These are phyloP conservation scores for Aspergillus niger DNA, from an alignment of 2,329 filamentous ascomycete species.

Conservation along the genomic window DNA sequence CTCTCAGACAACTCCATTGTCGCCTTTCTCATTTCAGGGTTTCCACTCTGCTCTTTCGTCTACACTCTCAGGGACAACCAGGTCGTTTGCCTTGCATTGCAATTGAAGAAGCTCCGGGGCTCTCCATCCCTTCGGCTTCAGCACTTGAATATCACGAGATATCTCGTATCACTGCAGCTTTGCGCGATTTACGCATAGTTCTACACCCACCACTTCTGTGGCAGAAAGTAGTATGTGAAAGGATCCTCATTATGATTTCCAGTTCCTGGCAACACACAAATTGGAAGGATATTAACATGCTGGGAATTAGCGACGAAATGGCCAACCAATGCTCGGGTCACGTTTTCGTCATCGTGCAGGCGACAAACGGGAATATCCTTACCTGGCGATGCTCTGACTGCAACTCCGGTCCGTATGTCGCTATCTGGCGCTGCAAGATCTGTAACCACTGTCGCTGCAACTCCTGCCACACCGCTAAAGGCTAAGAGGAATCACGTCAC, in stretches of 20 bases:
- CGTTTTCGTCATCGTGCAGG: conserved; percentile 42
- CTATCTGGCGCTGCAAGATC: conserved; percentile 48
- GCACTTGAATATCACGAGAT: not conserved
- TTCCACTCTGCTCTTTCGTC: not conserved
- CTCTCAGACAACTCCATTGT: not conserved
- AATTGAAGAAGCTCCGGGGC: not conserved
- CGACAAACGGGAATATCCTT: conserved; percentile 46
- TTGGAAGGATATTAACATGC: conserved; percentile 9
- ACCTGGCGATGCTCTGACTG: conserved; percentile 48
- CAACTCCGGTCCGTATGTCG: conserved; percentile 44
- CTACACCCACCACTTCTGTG: too few relatives aligned
- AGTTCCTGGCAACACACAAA: not conserved
- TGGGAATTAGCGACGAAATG: conserved; percentile 28
- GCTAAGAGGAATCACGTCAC: conserved; percentile 25
- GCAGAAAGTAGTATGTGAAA: not conserved
- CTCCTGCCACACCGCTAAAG: conserved; percentile 41
- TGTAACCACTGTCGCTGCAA: conserved; percentile 46
- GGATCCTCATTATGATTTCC: not conserved
- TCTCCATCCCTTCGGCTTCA: not conserved
- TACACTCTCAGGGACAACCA: not conserved
- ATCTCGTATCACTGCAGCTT: not conserved
- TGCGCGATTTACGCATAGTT: not conserved
- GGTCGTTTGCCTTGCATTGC: not conserved
- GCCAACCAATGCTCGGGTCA: conserved; percentile 45
- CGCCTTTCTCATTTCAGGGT: not conserved